phyloP scores from a whole-genome alignment of 805 yeast genomes.

The Saccharomycopsis microspora region DNA sequence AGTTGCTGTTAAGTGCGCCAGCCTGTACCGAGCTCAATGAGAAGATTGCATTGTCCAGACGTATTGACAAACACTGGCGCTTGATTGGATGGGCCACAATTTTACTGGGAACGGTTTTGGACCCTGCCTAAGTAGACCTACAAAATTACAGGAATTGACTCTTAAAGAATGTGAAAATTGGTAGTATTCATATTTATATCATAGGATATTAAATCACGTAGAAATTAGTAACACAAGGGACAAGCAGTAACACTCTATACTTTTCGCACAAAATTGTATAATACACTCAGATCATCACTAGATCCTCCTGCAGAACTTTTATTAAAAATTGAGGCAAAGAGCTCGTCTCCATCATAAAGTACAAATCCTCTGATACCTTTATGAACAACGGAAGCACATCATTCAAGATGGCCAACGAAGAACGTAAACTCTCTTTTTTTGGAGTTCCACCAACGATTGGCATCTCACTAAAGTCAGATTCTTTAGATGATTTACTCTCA shows the following conservation, averaged over 20 bases:
- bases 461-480: not conserved
- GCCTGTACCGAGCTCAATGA: constrained; percentile 98
- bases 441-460: not conserved
- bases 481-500: not conserved
- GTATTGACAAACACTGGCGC: constrained; percentile 99
- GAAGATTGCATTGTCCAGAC: constrained; percentile 96
- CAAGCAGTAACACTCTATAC: not conserved
- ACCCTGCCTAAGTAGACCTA: constrained; percentile 25
- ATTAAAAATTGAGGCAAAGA: constrained; percentile 58
- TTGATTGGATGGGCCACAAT: constrained; percentile 99
- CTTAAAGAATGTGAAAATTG: too few species aligned
- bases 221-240: not conserved
- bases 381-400: constrained; percentile 33
- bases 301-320: constrained; percentile 20
- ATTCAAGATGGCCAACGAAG: constrained; percentile 27
- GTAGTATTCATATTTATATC: not conserved
- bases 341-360: constrained; percentile 56
- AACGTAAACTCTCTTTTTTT: constrained; percentile 22
- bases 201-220: not conserved
- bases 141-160: too few species aligned
- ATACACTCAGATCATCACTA: constrained; percentile 25
- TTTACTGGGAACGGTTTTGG: constrained; percentile 84
- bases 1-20: constrained; percentile 91
- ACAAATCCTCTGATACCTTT: constrained; percentile 38
- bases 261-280: not conserved